These are phyloP conservation scores for Alternaria solani DNA, from an alignment of 2,329 filamentous ascomycete genomes.

Conservation along the genomic window DNA sequence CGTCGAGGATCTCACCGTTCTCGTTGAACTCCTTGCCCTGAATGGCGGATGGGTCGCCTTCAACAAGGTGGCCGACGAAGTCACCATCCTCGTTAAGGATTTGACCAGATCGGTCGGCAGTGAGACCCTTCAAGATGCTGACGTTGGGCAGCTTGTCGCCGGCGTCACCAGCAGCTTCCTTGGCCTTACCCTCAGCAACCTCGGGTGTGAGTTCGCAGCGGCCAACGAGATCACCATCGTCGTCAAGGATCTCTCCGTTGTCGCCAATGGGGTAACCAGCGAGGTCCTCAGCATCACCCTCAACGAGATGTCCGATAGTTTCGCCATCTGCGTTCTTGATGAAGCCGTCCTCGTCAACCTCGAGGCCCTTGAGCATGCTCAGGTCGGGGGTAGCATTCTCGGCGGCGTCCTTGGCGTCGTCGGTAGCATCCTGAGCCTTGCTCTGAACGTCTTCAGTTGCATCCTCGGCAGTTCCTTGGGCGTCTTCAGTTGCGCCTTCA, in stretches of 20 bases:
- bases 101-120: constrained; percentile 56
- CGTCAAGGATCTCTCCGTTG: constrained; percentile 64
- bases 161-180: constrained; percentile 47
- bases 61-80: constrained; percentile 57
- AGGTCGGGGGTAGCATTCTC: constrained; percentile 55
- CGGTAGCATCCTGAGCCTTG: constrained; percentile 35
- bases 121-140: constrained; percentile 58
- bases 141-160: constrained; percentile 54
- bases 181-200: constrained; percentile 53
- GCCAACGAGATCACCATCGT: constrained; percentile 63
- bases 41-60: constrained; percentile 59
- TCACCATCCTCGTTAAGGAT: constrained; percentile 62
- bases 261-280: constrained; percentile 62
- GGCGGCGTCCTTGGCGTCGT: constrained; percentile 37
- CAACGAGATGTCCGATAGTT: constrained; percentile 58
- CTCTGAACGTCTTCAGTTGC: constrained; percentile 42
- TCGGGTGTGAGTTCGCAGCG: constrained; percentile 61
- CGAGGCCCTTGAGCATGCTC: constrained; percentile 58
- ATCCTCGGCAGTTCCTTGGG: constrained; percentile 41
- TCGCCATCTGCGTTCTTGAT: constrained; percentile 62
- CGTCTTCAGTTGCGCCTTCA: constrained; percentile 35
- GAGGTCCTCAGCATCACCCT: constrained; percentile 63
- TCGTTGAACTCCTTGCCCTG: constrained; percentile 60
- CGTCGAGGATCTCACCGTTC: constrained; percentile 63
- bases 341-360: constrained; percentile 63